These are phyloP conservation scores for Sporothrix luriei DNA, from an alignment of 2,329 filamentous ascomycete species.

Conservation along the genomic window DNA sequence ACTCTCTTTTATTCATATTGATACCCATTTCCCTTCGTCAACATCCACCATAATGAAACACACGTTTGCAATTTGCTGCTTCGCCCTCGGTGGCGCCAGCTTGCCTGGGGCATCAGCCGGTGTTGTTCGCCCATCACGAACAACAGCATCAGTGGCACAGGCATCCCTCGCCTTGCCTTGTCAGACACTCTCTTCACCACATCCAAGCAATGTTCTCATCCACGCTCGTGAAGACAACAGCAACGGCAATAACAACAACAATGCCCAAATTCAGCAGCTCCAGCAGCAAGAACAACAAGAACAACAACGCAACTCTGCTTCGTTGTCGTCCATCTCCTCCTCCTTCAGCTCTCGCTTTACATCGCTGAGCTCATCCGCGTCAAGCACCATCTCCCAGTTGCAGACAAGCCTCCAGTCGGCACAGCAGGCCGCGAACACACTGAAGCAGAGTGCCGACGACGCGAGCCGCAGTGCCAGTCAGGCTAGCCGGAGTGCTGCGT, in stretches of 20 bases:
- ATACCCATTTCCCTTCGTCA: conserved; percentile 11
- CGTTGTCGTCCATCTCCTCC: conserved; percentile 27
- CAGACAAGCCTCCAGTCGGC: conserved; percentile 30
- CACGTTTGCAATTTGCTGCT: background rate
- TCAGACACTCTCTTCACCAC: background rate
- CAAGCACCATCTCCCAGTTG: conserved; percentile 26
- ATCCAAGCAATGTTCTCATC: conserved; percentile 4
- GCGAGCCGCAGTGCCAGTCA: conserved; percentile 19
- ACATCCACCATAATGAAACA: conserved; percentile 1
- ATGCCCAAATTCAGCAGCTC: conserved; percentile 10
- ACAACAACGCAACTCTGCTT: background rate
- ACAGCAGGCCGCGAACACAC: conserved; percentile 22
- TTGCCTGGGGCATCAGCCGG: background rate
- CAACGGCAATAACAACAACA: conserved; percentile 3
- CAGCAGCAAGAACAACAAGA: conserved; percentile 24
- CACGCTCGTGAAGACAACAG: conserved; percentile 3
- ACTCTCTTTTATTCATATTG: background rate
- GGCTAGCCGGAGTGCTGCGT: conserved; percentile 15
- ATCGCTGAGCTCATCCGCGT: conserved; percentile 28
- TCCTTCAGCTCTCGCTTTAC: conserved; percentile 30
- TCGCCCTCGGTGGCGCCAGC: background rate
- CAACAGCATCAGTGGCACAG: background rate
- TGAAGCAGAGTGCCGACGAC: conserved; percentile 26
- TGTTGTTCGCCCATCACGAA: background rate
- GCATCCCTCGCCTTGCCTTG: conserved; percentile 10